Evolutionary conservation across 2,329 filamentous ascomycete genomes (phyloP), one percentile per base, ranked within the genome.

Genomic region (Trichoderma arundinaceum): DNA sequence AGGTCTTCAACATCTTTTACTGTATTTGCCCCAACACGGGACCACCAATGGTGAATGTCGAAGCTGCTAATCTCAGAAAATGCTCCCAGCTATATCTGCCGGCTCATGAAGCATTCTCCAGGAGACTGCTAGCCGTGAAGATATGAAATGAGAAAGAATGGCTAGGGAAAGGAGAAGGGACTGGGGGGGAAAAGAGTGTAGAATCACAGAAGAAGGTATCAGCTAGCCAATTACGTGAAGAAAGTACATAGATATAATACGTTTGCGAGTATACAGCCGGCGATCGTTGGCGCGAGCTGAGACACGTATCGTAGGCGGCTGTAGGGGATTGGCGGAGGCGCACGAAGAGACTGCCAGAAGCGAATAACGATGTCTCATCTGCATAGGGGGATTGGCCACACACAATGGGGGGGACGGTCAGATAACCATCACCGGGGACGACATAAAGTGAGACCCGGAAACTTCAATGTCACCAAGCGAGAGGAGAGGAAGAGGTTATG

Each of bases 1-100:
- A 66, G 67, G 76, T 72, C 65, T 70, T 76, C 59, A 76, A 67
- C 81, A 81, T 82, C 32, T 7, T 28, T 53, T 22, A 65, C 39
- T 54, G 57, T 48, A n/a, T 17, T 60, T n/a, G 43, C 41, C n/a
- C 52, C 33, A 28, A 0, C 41, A n/a, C 7, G n/a, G 35, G 58
- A 33, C 62, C 46, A 43, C 60, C 54, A 65, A 51, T 33, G 43
- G 58, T 48, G 59, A 46, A 33, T 35, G 61, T 62, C 43, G 51
- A 53, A 56, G 43, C 41, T 63, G 39, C 8, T 64, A 64, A 49
- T 68, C 64, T 69, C 68, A 66, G 66, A 64, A 66, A 63, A 49
- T 68, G 68, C 68, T 71, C 52, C 65, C 66, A 65, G 64, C 64
- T 54, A 53, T 67, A 63, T 65, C 65, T 43, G 63, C 49, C 22